These are phyloP conservation scores for Cyclanthera cordifolia DNA, from an alignment of 306 rosid genomes.

Conservation along the genomic window DNA sequence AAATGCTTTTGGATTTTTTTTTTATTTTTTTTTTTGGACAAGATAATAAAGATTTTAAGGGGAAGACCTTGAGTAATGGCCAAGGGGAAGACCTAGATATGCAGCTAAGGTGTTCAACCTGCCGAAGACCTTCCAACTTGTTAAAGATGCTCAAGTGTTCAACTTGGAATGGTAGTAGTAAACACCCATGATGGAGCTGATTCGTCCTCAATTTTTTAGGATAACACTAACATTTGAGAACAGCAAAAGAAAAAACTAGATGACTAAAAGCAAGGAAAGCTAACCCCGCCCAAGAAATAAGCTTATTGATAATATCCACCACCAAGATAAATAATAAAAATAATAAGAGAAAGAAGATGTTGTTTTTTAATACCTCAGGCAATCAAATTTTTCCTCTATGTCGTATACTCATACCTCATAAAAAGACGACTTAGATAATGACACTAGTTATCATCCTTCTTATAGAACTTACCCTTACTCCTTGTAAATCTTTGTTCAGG, in stretches of 20 bases:
- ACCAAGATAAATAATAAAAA: neutral
- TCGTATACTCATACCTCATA: neutral
- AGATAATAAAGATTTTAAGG: too few relatives aligned
- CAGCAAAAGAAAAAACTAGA: neutral
- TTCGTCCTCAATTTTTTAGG: too few relatives aligned
- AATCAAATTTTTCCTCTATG: neutral
- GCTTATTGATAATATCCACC: neutral
- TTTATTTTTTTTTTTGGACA: too few relatives aligned
- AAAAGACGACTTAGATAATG: neutral
- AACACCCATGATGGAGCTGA: too few relatives aligned
- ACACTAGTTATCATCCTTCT: slow-evolving; percentile 2
- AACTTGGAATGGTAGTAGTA: too few relatives aligned
- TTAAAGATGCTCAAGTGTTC: too few relatives aligned
- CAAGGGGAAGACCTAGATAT: too few relatives aligned
- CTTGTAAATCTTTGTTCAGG: slow-evolving; percentile 66
- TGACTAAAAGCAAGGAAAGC: neutral
- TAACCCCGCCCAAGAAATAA: neutral
- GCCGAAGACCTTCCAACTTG: too few relatives aligned
- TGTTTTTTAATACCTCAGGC: neutral
- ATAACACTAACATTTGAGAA: neutral
- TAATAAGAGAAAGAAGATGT: neutral
- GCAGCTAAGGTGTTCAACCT: too few relatives aligned
- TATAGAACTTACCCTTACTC: slow-evolving; percentile 46
- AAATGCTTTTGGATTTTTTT: too few relatives aligned
- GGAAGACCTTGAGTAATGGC: too few relatives aligned